Evolutionary conservation across 2,329 filamentous ascomycete genomes (phyloP), one percentile per base, ranked within the genome.

Genomic region (Penicillium sp.): DNA sequence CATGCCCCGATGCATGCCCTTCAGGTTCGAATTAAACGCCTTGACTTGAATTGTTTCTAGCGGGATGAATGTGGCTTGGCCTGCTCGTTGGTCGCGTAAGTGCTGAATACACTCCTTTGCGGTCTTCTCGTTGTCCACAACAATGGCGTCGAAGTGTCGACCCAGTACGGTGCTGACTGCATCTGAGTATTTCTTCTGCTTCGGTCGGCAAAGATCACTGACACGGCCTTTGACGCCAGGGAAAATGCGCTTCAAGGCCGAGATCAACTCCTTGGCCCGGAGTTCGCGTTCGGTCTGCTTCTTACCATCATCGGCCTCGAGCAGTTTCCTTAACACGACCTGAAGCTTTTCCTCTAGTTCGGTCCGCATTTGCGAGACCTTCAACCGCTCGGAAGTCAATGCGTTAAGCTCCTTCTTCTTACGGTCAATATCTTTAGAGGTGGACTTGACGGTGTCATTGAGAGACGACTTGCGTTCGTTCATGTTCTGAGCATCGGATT

Each of bases 1-100:
- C 73, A 87, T 86, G 43, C 89, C 90, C 37, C 90, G 89, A 53
- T 90, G 83, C 72, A 96, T 88, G 28, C 91, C 90, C 75, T 97
- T 97, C 62, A 99, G 80, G 57, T 90, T 92, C 5, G 91, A 89
- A 70, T 96, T 96, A 56, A 94, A 85, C 11, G 90, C 87, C 71
- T 90, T 92, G 69, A 97, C 92, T 69, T 97, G 95, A 72, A 99
- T 96, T 50, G 96, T 97, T 78, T 99, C 94, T 17, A 99, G 82
- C 1, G 94, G 94, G 60, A 97, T 92, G 73, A 99, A 97, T 1
- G 91, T 97, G 75, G 94, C 90, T 55, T 92, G 90, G 7, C 89
- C 84, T 51, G 89, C 87, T 53, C 90, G 87, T 70, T 97, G 90
- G 61, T 96, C 91, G 65, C 94, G 94, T 56, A 99, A 84, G 68